These are phyloP conservation scores for Sicyos edulis DNA, from an alignment of 306 rosid genomes.

Conservation along the genomic window DNA sequence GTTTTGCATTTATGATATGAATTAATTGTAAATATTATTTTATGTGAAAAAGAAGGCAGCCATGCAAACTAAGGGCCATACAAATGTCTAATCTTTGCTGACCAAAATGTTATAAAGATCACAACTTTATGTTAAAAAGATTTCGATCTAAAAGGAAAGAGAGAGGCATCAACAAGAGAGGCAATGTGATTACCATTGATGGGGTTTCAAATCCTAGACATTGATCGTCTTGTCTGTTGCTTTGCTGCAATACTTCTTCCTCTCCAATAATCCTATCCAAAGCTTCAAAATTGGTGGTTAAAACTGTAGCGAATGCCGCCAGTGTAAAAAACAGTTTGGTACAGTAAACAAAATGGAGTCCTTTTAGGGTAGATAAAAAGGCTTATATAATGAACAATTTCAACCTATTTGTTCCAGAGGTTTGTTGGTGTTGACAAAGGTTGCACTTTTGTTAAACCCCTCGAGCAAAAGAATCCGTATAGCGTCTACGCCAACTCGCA, in stretches of 20 bases:
- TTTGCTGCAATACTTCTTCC: not conserved
- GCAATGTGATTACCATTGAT: slow-evolving; percentile 14
- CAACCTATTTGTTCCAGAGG: slow-evolving; percentile 45
- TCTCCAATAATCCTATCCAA: not conserved
- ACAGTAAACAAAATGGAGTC: no score
- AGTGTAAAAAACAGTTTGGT: no score
- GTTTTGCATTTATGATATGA: not conserved
- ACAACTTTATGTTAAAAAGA: slow-evolving; percentile 4
- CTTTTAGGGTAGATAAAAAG: not conserved
- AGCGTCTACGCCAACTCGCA: slow-evolving; percentile 65
- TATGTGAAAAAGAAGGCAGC: not conserved
- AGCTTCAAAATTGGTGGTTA: not conserved
- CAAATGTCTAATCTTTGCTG: not conserved
- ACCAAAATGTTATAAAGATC: not conserved
- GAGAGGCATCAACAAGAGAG: not conserved
- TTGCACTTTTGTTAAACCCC: slow-evolving; percentile 71
- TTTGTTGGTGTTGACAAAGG: slow-evolving; percentile 44
- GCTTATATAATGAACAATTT: not conserved
- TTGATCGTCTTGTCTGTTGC: not conserved
- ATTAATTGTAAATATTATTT: not conserved
- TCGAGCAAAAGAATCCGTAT: slow-evolving; percentile 72
- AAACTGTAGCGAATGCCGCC: not conserved
- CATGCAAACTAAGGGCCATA: not conserved
- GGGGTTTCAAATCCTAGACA: not conserved
- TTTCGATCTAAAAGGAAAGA: not conserved